phyloP scores from a whole-genome alignment of 768 basidiomycete species.

The Hypholoma fasciculare region DNA sequence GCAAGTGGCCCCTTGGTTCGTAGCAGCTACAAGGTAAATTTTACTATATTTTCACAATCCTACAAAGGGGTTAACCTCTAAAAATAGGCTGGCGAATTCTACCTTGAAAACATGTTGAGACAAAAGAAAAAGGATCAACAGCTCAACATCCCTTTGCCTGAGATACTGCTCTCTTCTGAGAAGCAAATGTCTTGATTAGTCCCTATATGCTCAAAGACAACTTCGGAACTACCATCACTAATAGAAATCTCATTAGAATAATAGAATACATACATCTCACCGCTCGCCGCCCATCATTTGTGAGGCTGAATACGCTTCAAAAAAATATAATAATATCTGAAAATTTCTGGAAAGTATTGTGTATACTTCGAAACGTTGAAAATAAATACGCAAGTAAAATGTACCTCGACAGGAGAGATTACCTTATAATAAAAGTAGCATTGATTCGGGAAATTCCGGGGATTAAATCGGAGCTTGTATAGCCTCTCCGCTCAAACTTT shows the following conservation, averaged over 20 bases:
- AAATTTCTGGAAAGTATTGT: too few relatives aligned
- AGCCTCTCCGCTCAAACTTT: slow-evolving; percentile 25
- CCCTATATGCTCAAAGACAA: not conserved
- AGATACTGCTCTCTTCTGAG: slow-evolving; percentile 3
- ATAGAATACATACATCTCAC: too few relatives aligned
- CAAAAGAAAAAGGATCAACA: slow-evolving; percentile 52
- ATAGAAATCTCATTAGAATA: too few relatives aligned
- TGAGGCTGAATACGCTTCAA: too few relatives aligned
- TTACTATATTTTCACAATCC: slow-evolving; percentile 1
- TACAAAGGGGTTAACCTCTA: not conserved
- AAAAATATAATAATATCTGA: too few relatives aligned
- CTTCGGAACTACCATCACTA: not conserved
- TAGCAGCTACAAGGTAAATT: slow-evolving; percentile 91
- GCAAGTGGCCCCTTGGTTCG: slow-evolving; percentile 95
- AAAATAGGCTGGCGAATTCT: slow-evolving; percentile 91
- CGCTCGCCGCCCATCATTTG: too few relatives aligned
- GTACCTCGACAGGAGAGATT: too few relatives aligned
- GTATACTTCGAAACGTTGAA: too few relatives aligned
- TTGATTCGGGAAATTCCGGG: slow-evolving; percentile 9
- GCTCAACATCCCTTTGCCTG: slow-evolving; percentile 26
- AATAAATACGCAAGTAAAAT: too few relatives aligned
- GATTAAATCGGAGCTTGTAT: slow-evolving; percentile 29
- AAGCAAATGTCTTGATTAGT: not conserved
- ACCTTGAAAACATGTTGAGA: slow-evolving; percentile 86
- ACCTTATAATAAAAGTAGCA: not conserved